Conservation (phyloP, 2,329 filamentous ascomycete genomes). For the Aspergillus tanneri region DNA sequence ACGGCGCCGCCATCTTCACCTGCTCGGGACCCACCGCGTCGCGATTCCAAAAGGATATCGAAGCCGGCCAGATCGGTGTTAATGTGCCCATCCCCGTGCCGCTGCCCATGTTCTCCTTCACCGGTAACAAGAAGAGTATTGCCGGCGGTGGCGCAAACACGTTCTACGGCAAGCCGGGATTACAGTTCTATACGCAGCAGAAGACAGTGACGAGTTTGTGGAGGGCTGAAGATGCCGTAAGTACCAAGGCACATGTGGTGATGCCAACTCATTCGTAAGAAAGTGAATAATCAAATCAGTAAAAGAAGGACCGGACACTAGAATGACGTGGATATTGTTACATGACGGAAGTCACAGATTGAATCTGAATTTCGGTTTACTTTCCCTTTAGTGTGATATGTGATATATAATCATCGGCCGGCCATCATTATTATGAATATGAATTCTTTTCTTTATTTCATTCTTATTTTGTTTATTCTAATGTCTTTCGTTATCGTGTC, state of each 20-base stretch:
- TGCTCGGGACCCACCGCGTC: slow-evolving; percentile 60
- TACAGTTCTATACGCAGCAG: slow-evolving; percentile 94
- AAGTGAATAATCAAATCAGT: not conserved
- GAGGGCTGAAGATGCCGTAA: slow-evolving; percentile 80
- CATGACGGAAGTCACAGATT: too few relatives aligned
- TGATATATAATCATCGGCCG: not conserved
- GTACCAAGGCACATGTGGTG: slow-evolving; percentile 78
- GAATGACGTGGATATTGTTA: too few relatives aligned
- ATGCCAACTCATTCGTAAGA: slow-evolving; percentile 71
- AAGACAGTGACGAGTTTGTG: slow-evolving; percentile 97
- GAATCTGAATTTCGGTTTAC: too few relatives aligned
- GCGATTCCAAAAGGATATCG: slow-evolving; percentile 64
- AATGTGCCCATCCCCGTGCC: slow-evolving; percentile 66
- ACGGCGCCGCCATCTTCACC: slow-evolving; percentile 67
- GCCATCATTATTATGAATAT: too few relatives aligned
- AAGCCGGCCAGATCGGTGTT: slow-evolving; percentile 66
- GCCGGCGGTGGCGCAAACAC: slow-evolving; percentile 89
- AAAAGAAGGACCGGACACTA: too few relatives aligned
- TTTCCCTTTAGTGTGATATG: not conserved
- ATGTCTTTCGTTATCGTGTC: not conserved
- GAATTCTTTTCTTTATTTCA: not conserved
- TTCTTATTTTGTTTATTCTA: not conserved
- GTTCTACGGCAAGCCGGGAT: slow-evolving; percentile 89
- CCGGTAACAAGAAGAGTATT: slow-evolving; percentile 80
- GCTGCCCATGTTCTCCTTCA: slow-evolving; percentile 64